Base-by-base conservation (phyloP, 176 grass and related monocot species). In the Alopecurus myosuroides region DNA sequence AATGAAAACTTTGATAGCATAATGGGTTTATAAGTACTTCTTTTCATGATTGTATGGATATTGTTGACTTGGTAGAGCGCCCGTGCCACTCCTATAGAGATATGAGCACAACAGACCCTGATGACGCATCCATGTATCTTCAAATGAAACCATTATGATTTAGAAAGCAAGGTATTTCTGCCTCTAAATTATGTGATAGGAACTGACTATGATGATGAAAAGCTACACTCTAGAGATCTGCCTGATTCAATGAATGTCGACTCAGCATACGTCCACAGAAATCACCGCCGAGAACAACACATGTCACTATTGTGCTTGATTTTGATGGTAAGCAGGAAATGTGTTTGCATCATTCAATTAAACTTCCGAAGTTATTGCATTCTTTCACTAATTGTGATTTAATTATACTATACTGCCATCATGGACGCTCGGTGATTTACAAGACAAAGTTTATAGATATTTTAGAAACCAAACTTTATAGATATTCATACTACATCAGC, bases 251-350 rank as follows among this genome's bases (percentile, higher is more conserved):
- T 92, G 85, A 87, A 92, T 70, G 81, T 93, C 39, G 82, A 94
- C 61, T 87, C 85, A 20, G 81, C 83, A 19, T 81, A 20, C 75
- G 17, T 77, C 36, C 74, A 33, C 26, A 13, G 14, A 92, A 86
- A 68, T 85, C 83, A 76, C 58, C 75, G 76, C 68, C 42, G 51
- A 77, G 85, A 87, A 85, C 23, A 80, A 95, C 90, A 52, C 63
- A 78, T 76, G 68, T 89, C 78, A 98, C 97, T 69, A 93, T 98
- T 94, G 97, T 98, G 29, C 97, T 98, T 41, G 97, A 98, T 95
- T 92, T 98, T 70, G 97, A 98, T 57, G 97, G 97, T 98, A 86
- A 94, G 93, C 49, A 83, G 18, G 70, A 72, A 64, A 19, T 75
- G 33, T 74, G 8, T 39, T 72, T 7, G 57, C 77, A 70, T 79